Conservation (phyloP, 306 rosid genomes). For the Quercus variabilis region DNA sequence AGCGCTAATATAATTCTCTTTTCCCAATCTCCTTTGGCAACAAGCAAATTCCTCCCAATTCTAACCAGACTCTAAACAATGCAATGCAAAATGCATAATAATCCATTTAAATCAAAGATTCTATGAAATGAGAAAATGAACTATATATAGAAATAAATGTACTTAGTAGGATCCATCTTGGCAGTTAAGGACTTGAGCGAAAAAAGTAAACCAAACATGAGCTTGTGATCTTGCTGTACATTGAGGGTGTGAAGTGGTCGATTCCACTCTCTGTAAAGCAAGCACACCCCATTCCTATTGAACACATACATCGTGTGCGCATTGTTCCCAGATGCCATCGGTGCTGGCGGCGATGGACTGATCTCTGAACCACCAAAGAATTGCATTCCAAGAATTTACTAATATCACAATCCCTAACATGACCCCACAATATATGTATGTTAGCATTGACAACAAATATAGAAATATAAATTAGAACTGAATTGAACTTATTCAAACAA, state of each 20-base stretch:
- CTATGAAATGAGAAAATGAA: not conserved
- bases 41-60: not conserved
- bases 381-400: conserved; percentile 52
- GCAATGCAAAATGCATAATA: not conserved
- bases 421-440: no score
- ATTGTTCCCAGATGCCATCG: conserved; percentile 80
- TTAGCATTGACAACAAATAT: not conserved
- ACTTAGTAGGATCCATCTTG: conserved; percentile 89
- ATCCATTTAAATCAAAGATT: not conserved
- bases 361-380: conserved; percentile 94
- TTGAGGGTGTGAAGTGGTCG: conserved; percentile 82
- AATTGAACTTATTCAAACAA: not conserved
- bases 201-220: conserved; percentile 94
- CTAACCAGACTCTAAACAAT: not conserved
- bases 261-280: conserved; percentile 93
- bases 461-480: not conserved
- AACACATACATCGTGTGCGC: conserved; percentile 91
- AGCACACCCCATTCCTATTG: conserved; percentile 84
- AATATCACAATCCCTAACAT: not conserved
- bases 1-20: not conserved
- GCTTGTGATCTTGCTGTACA: conserved; percentile 91
- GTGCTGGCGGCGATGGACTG: conserved; percentile 91
- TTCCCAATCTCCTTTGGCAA: not conserved
- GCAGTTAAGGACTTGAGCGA: conserved; percentile 93
- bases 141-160: not conserved